These are phyloP conservation scores for Dimocarpus longan DNA, from an alignment of 345 rosid species.

Conservation along the genomic window DNA sequence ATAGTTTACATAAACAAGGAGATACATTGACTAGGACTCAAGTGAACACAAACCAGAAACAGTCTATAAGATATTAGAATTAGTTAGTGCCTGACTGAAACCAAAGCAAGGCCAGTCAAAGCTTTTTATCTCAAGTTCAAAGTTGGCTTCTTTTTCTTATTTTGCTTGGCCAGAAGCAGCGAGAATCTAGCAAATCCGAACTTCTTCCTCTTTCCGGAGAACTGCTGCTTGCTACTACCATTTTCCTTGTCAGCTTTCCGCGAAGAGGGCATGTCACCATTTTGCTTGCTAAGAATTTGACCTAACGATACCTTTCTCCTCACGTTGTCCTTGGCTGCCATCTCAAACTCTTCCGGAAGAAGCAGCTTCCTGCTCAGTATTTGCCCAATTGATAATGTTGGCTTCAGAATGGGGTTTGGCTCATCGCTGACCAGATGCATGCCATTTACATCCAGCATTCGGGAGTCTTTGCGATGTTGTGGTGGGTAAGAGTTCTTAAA, in stretches of 20 bases:
- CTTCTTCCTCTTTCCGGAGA: conserved; percentile 73
- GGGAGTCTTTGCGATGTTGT: conserved; percentile 54
- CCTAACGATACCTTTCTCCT: conserved; percentile 71
- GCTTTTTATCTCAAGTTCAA: conserved; percentile 48
- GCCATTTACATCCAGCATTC: conserved; percentile 60
- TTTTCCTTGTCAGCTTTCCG: conserved; percentile 47
- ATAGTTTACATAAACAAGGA: background rate
- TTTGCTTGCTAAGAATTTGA: conserved; percentile 75
- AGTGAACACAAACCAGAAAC: conserved; percentile 10
- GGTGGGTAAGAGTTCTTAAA: conserved; percentile 61
- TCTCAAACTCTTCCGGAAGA: conserved; percentile 59
- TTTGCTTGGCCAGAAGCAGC: conserved; percentile 62
- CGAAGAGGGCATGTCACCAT: conserved; percentile 27
- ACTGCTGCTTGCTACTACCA: conserved; percentile 41
- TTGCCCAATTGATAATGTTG: conserved; percentile 85
- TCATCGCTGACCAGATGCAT: conserved; percentile 44
- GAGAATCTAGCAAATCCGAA: conserved; percentile 74
- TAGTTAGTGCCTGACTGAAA: conserved; percentile 16
- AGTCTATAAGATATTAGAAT: background rate
- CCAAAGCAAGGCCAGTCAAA: background rate
- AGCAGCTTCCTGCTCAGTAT: conserved; percentile 89
- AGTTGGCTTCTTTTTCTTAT: conserved; percentile 66
- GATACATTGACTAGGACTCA: conserved; percentile 2
- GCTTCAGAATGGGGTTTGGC: conserved; percentile 56
- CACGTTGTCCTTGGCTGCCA: conserved; percentile 35